Base-by-base conservation (phyloP, 495 filamentous ascomycete species). In the Clavariopsis aquatica region DNA sequence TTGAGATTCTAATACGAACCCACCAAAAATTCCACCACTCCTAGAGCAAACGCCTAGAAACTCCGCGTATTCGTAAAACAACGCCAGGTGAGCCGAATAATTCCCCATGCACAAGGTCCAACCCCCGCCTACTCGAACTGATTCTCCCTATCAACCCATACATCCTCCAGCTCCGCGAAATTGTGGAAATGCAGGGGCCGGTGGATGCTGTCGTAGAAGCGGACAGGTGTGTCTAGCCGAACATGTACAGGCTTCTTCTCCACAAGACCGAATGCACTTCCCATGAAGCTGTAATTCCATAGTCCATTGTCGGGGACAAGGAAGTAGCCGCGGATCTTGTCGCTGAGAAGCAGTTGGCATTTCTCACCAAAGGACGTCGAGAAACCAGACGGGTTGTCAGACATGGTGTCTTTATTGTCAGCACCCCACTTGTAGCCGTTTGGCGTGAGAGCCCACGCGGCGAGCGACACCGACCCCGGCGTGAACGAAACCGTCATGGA, bases 221-320 rank as follows among this genome's bases (percentile, higher is more conserved):
- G 69, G 59, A 54, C 60, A 23, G 95, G 95, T 23, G 89, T 92
- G 79, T 98, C 95, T 64, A 99, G 86, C 82, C 93, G 94, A 62
- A 97, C 93, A 73, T 90, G 86, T 52, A 94, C 83, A 28, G 87
- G 81, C 76, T 89, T 92, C 85, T 96, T 96, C 81, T 97, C 93
- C 55, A 95, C 81, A 20, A 83, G 85, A 49, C 86, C 85, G 73
- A 97, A 99, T 17, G 84, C 84, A 62, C 87, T 90, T 41, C 94
- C 94, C 87, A 97, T 93, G 80, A 98, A 98, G 74, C 89, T 94
- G 76, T 96, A 99, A 77, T 99, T 99, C 95, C 95, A 99, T 24
- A 89, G 82, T 49, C 87, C 87, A 29, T 87, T 87, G 64, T 98
- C 95, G 15, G 95, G 95, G 17, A 96, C 91, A 63, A 99, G 78